phyloP scores from a whole-genome alignment of 495 filamentous ascomycete species.

The Aspergillus wentii region DNA sequence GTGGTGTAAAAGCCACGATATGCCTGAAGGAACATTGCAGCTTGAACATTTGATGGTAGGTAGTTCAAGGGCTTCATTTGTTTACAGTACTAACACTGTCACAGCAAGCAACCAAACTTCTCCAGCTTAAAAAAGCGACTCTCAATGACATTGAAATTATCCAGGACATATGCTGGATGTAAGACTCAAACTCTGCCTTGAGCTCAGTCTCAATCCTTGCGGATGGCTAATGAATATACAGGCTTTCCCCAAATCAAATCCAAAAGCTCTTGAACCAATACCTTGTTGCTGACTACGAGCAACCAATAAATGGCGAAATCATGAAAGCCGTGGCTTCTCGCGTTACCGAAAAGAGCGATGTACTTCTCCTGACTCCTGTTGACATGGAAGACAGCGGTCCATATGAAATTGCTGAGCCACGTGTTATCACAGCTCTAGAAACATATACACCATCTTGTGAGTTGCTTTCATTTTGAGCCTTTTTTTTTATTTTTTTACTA shows the following conservation, averaged over 20 bases:
- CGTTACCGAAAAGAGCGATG: conserved; percentile 97
- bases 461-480: conserved; percentile 35
- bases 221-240: conserved; percentile 23
- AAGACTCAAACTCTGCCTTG: conserved; percentile 23
- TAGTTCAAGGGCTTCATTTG: not conserved
- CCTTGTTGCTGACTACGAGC: conserved; percentile 97
- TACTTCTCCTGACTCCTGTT: conserved; percentile 84
- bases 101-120: conserved; percentile 95
- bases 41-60: conserved; percentile 96
- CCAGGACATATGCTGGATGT: conserved; percentile 99
- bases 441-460: conserved; percentile 95
- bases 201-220: not conserved
- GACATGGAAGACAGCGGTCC: conserved; percentile 99
- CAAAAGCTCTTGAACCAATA: conserved; percentile 99
- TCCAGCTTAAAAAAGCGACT: conserved; percentile 98
- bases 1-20: conserved; percentile 99
- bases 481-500: conserved; percentile 9
- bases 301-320: conserved; percentile 98
- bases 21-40: conserved; percentile 97
- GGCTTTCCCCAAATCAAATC: conserved; percentile 97
- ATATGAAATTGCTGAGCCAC: conserved; percentile 96
- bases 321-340: conserved; percentile 98
- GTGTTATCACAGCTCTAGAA: conserved; percentile 92
- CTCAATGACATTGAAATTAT: conserved; percentile 99
- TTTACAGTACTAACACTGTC: conserved; percentile 22